Evolutionary conservation across 2,329 filamentous ascomycete species (phyloP).

Genomic region (Cadophora luteo-olivacea): DNA sequence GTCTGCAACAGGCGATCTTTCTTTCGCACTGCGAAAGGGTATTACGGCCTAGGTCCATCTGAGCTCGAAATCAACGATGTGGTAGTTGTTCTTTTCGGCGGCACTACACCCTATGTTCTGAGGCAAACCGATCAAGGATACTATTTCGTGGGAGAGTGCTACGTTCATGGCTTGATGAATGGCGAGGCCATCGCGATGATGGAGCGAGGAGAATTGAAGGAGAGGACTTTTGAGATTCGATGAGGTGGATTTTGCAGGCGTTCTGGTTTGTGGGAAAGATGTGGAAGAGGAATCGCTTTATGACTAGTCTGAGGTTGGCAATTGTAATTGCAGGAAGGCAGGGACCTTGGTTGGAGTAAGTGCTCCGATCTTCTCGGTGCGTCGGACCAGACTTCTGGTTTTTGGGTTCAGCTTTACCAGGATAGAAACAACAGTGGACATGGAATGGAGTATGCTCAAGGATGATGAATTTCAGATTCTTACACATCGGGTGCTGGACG

Average conservation of each 20-base stretch:
- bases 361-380: not conserved
- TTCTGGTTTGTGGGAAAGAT: too few species aligned
- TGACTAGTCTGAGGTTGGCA: not conserved
- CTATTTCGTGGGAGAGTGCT: not conserved
- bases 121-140: not conserved
- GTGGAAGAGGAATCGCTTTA: not conserved
- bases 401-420: not conserved
- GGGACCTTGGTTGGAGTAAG: not conserved
- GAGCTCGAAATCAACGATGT: not conserved
- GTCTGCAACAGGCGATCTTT: not conserved
- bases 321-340: not conserved
- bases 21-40: not conserved
- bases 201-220: not conserved
- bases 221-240: not conserved
- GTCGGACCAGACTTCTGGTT: not conserved
- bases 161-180: slow-evolving; percentile 2
- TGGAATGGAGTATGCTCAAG: not conserved
- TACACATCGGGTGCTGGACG: not conserved
- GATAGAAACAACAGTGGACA: not conserved
- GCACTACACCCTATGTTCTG: not conserved
- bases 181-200: slow-evolving; percentile 2
- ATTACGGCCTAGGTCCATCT: not conserved
- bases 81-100: not conserved
- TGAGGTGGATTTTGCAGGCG: not conserved
- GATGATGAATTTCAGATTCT: not conserved